phyloP scores from a whole-genome alignment of 2,329 filamentous ascomycete genomes.

The Colletotrichum caudatum region DNA sequence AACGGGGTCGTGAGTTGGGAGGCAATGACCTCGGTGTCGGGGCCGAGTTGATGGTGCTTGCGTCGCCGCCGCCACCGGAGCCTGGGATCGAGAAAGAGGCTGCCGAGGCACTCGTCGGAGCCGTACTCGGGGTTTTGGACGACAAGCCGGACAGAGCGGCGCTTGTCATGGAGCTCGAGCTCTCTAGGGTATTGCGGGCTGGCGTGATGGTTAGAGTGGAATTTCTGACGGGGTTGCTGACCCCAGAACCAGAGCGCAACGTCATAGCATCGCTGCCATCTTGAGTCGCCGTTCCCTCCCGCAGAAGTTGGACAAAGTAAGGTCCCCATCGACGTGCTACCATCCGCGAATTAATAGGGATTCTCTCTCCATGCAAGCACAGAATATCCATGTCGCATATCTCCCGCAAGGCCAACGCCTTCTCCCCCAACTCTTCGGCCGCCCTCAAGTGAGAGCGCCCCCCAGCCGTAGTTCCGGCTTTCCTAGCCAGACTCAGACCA shows the following conservation, averaged over 20 bases:
- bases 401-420: constrained; percentile 83
- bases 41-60: constrained; percentile 64
- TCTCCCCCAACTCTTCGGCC: constrained; percentile 86
- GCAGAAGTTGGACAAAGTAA: constrained; percentile 92
- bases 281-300: constrained; percentile 80
- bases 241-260: constrained; percentile 74
- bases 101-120: constrained; percentile 57
- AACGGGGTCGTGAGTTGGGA: constrained; percentile 79
- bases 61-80: constrained; percentile 54
- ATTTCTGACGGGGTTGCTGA: constrained; percentile 72
- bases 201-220: constrained; percentile 89
- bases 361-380: constrained; percentile 88
- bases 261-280: constrained; percentile 82
- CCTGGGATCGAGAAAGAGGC: constrained; percentile 29
- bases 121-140: constrained; percentile 57
- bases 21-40: constrained; percentile 69
- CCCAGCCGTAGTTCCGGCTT: constrained; percentile 75
- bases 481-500: constrained; percentile 68
- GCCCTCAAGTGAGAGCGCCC: constrained; percentile 81
- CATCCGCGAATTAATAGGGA: constrained; percentile 92
- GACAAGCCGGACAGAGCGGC: constrained; percentile 56
- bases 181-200: constrained; percentile 64
- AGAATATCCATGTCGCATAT: constrained; percentile 97
- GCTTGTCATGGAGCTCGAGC: constrained; percentile 60
- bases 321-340: constrained; percentile 92